These are phyloP conservation scores for Tulasnella sp. DNA, from an alignment of 768 basidiomycete genomes.

Conservation along the genomic window DNA sequence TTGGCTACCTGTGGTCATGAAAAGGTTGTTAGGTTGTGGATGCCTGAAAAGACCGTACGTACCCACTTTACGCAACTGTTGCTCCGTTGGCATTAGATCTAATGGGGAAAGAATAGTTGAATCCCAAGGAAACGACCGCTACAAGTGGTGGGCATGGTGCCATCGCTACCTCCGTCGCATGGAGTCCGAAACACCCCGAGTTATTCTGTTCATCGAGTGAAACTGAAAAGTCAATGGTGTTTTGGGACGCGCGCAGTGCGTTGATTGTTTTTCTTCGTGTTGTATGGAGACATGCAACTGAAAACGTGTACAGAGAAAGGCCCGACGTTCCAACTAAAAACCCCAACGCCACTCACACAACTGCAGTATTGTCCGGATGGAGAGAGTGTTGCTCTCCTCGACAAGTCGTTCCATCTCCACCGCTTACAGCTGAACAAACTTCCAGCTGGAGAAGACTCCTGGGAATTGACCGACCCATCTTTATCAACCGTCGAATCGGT, in stretches of 20 bases:
- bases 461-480: too few relatives aligned
- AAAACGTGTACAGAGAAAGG: not conserved
- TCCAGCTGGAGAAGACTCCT: too few relatives aligned
- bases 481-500: slow-evolving; percentile 1
- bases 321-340: not conserved
- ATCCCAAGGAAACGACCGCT: not conserved
- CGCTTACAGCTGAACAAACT: not conserved
- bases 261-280: not conserved
- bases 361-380: slow-evolving; percentile 10
- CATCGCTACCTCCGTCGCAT: slow-evolving; percentile 4
- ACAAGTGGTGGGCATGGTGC: not conserved
- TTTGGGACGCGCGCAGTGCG: slow-evolving; percentile 14
- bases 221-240: not conserved
- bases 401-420: not conserved
- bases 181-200: slow-evolving; percentile 13
- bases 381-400: slow-evolving; percentile 1
- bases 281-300: not conserved
- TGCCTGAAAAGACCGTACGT: slow-evolving; percentile 7
- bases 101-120: not conserved
- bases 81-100: too few relatives aligned
- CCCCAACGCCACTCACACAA: not conserved
- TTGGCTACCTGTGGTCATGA: slow-evolving; percentile 14
- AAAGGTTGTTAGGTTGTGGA: slow-evolving; percentile 5
- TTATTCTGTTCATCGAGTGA: slow-evolving; percentile 13
- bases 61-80: not conserved